Conservation (phyloP, 441 rosid species). For the Iberis amara region DNA sequence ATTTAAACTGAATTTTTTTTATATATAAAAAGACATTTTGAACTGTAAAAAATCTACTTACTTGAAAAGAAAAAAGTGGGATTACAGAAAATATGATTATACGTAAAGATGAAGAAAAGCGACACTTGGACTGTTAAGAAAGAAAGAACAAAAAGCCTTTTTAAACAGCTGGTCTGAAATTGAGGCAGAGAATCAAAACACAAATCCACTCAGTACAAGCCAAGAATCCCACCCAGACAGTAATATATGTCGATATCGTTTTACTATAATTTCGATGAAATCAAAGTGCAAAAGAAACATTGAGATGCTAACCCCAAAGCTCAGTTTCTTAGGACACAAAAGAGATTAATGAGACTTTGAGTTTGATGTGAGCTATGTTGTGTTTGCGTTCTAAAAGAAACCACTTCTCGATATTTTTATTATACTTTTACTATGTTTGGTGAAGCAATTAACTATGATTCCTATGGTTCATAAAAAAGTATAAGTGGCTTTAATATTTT, state of each 20-base stretch:
- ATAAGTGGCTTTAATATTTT: too few species aligned
- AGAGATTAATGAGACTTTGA: slow-evolving; percentile 18
- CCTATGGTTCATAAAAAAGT: background rate
- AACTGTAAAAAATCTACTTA: background rate
- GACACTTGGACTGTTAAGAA: slow-evolving; percentile 23
- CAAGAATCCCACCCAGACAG: slow-evolving; percentile 16
- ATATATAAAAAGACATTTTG: background rate
- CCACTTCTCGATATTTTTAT: background rate
- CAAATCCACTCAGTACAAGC: slow-evolving; percentile 24
- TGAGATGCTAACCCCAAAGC: slow-evolving; percentile 7
- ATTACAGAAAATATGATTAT: too few species aligned
- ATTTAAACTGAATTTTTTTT: slow-evolving; percentile 9
- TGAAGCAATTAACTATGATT: slow-evolving; percentile 20
- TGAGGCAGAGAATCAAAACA: slow-evolving; percentile 27
- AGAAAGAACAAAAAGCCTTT: slow-evolving; percentile 19
- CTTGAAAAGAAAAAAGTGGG: too few species aligned
- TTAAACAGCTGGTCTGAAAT: slow-evolving; percentile 30
- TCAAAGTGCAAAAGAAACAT: background rate
- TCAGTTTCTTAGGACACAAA: slow-evolving; percentile 13
- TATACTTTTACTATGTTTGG: slow-evolving; percentile 7
- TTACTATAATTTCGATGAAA: background rate
- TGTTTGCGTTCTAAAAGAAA: background rate
- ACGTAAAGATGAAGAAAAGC: background rate
- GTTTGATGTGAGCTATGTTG: slow-evolving; percentile 20
- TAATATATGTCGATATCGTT: too few species aligned